Percentiles rank a stretch among this genome's conserved stretches.
phyloP scores from a whole-genome alignment of 768 basidiomycete species.

The Amyloporia xantha region DNA sequence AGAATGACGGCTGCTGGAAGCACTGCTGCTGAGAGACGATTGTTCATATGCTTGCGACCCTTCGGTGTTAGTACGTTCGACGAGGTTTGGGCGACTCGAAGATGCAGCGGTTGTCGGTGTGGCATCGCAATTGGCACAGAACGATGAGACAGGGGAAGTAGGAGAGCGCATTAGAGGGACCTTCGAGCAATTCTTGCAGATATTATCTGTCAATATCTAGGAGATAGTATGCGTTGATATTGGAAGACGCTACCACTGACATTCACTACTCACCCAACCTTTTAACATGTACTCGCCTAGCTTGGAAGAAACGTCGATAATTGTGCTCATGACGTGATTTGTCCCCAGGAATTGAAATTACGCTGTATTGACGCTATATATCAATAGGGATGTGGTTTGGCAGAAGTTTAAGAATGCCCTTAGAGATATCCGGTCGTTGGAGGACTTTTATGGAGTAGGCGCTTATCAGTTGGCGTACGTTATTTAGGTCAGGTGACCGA shows the following conservation, averaged over 20 bases:
- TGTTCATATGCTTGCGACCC: not conserved
- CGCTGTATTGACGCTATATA: too few species aligned
- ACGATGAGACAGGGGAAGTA: slow-evolving; percentile 36
- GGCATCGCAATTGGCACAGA: slow-evolving; percentile 64
- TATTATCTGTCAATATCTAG: slow-evolving; percentile 59
- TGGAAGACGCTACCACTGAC: not conserved
- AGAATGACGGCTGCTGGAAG: slow-evolving; percentile 44
- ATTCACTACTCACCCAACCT: slow-evolving; percentile 53
- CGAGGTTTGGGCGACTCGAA: not conserved
- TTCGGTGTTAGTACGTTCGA: not conserved
- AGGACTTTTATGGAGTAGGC: too few species aligned
- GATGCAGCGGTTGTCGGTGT: slow-evolving; percentile 10
- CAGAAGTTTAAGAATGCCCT: too few species aligned
- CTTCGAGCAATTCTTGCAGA: slow-evolving; percentile 52
- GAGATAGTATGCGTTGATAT: too few species aligned
- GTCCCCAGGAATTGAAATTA: too few species aligned
- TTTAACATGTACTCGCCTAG: slow-evolving; percentile 70
- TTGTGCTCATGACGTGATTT: slow-evolving; percentile 20
- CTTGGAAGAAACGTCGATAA: slow-evolving; percentile 50
- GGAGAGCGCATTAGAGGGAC: slow-evolving; percentile 78
- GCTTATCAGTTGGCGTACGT: too few species aligned
- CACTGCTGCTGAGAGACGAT: not conserved
- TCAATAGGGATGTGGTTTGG: too few species aligned
- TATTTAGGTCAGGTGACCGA: too few species aligned
- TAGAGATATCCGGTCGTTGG: too few species aligned